Percentiles rank a stretch among this genome's conserved stretches.
These are phyloP conservation scores for Talaromyces sp. DNA, from an alignment of 2,329 filamentous ascomycete genomes.

Conservation along the genomic window DNA sequence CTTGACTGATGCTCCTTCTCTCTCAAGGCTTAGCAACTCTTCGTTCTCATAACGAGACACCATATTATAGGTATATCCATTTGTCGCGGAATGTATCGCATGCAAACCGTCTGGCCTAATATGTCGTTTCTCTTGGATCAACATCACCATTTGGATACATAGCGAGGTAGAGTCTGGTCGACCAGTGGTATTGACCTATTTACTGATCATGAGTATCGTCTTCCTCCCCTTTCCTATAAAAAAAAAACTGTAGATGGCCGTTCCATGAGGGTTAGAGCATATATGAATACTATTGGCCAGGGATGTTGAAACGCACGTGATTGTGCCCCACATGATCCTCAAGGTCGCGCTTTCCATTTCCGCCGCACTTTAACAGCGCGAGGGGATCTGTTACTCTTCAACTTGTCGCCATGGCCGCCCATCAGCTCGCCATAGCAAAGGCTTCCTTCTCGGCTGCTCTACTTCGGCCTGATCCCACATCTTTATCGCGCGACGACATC, in stretches of 20 bases:
- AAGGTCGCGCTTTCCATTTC: neutral
- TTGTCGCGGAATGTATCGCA: neutral
- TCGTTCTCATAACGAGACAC: neutral
- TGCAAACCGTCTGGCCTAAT: neutral
- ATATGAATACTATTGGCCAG: neutral
- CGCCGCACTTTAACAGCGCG: neutral
- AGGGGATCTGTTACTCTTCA: neutral
- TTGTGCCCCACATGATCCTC: neutral
- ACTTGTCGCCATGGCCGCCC: constrained; percentile 58
- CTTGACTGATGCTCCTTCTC: neutral
- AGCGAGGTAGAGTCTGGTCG: neutral
- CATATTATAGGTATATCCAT: neutral
- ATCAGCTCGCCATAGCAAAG: constrained; percentile 72
- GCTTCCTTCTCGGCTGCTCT: constrained; percentile 72
- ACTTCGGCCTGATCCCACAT: constrained; percentile 68
- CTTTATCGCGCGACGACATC: constrained; percentile 66
- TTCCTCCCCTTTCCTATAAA: neutral
- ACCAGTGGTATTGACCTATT: neutral
- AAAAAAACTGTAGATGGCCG: neutral
- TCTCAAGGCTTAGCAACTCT: neutral
- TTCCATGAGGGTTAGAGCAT: neutral
- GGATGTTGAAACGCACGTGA: neutral
- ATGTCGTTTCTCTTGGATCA: neutral
- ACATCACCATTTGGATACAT: neutral
- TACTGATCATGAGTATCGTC: neutral